Evolutionary conservation across 2,329 filamentous ascomycete genomes (phyloP), one percentile per base, ranked within the genome.

Genomic region (Alternaria sp.): DNA sequence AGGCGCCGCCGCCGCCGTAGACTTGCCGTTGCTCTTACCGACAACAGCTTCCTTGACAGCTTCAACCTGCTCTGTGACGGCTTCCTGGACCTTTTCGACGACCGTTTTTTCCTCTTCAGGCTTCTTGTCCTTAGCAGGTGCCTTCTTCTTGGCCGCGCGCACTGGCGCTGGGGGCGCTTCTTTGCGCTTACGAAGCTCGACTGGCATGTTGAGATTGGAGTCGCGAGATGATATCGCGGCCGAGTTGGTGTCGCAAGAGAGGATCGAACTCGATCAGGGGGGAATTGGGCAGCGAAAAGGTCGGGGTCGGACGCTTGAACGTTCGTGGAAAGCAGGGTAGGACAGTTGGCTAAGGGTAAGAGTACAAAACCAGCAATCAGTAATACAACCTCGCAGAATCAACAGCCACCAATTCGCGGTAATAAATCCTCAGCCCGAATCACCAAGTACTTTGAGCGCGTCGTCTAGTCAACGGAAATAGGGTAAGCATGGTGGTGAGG

Each of bases 141-240:
- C 77, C 70, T 82, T 83, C 65, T 83, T 83, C 70, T 84, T 84
- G 14, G 83, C 76, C 49, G 82, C 79, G 30, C 79, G 80, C 52
- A 81, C 78, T 45, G 83, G 79, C 58, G 82, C 81, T 28, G 83
- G 81, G 43, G 84, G 80, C 36, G 84, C 83, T 49, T 85, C 83
- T 75, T 88, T 87, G 76, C 87, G 85, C 79, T 89, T 89, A 74
- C 87, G 84, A 51, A 89, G 82, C 78, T 89, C 87, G 64, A 88
- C 86, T 22, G 64, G 64, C 82, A 84, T 84, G 25, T 63, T 65
- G 56, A 62, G 49, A 57, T 10, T 54, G 52, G 46, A 41, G 59
- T 72, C 67, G 72, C 69, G 63, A 69, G 72, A 68, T 73, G 62
- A 36, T 61, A 46, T 49, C 38, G 54, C 59, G n/a, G 57, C 62